Percentiles rank a stretch among this genome's conserved stretches.
Evolutionary conservation across 371 early-diverging fungal genomes (phyloP).

Genomic region (Rhizomucor pusillus): DNA sequence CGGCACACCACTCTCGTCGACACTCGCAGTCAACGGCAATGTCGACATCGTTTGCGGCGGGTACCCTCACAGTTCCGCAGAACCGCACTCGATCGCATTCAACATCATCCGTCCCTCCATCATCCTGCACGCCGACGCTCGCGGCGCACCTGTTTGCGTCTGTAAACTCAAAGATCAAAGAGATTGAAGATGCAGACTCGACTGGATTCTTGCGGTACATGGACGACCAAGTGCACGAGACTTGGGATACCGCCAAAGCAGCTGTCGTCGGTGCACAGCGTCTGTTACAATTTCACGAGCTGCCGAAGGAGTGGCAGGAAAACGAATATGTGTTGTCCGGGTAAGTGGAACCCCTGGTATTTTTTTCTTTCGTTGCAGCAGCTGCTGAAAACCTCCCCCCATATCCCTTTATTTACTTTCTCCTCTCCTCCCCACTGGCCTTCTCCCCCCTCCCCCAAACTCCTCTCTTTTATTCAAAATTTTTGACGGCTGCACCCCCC

Average conservation of each 20-base stretch:
- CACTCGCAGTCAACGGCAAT: conserved; percentile 19
- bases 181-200: conserved; percentile 30
- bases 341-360: conserved; percentile 12
- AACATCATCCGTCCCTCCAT: conserved; percentile 8
- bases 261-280: conserved; percentile 59
- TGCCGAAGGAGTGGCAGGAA: conserved; percentile 67
- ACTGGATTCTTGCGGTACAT: conserved; percentile 36
- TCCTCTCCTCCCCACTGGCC: conserved; percentile 2
- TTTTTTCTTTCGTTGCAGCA: too few species aligned
- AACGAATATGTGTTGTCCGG: conserved; percentile 66
- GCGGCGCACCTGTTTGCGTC: conserved; percentile 38
- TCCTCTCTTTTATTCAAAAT: conserved; percentile 2
- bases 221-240: conserved; percentile 45
- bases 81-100: conserved; percentile 19
- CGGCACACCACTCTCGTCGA: conserved; percentile 10
- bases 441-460: not conserved
- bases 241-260: conserved; percentile 54
- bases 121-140: conserved; percentile 18
- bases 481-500: conserved; percentile 1
- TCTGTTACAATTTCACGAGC: conserved; percentile 56
- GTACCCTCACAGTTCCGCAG: conserved; percentile 11
- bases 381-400: too few species aligned
- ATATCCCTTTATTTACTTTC: conserved; percentile 2
- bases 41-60: conserved; percentile 7
- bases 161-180: conserved; percentile 35